These are phyloP conservation scores for Fusarium incarnatum DNA, from an alignment of 2,329 filamentous ascomycete species.

Conservation along the genomic window DNA sequence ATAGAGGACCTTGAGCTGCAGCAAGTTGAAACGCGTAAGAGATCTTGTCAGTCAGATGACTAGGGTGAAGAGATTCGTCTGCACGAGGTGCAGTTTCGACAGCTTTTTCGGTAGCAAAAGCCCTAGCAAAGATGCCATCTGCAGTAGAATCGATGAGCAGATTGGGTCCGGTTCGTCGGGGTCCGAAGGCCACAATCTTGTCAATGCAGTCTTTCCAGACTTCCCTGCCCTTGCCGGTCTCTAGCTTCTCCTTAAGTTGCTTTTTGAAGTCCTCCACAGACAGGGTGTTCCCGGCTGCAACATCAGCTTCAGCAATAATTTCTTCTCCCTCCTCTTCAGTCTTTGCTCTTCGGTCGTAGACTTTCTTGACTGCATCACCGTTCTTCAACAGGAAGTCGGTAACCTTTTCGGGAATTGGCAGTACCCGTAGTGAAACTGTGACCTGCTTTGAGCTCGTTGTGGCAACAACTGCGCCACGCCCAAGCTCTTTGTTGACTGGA, in stretches of 20 bases:
- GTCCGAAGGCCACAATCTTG: conserved; percentile 90
- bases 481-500: conserved; percentile 85
- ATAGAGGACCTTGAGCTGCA: conserved; percentile 88
- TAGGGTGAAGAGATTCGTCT: conserved; percentile 65
- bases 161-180: conserved; percentile 86
- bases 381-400: conserved; percentile 90
- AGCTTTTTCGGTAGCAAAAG: conserved; percentile 63
- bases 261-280: conserved; percentile 81
- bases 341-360: conserved; percentile 75
- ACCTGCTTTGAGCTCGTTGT: conserved; percentile 89
- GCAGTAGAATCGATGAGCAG: conserved; percentile 86
- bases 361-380: conserved; percentile 77
- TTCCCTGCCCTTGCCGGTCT: conserved; percentile 78
- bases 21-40: conserved; percentile 94
- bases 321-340: conserved; percentile 54
- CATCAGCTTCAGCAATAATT: conserved; percentile 66
- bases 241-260: conserved; percentile 75
- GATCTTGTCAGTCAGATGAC: conserved; percentile 89
- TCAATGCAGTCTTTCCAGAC: conserved; percentile 80
- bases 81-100: conserved; percentile 53
- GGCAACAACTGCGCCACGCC: conserved; percentile 81
- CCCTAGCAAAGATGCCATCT: conserved; percentile 76
- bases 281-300: conserved; percentile 70
- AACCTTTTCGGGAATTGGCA: conserved; percentile 80
- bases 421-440: conserved; percentile 78